Base-by-base conservation (phyloP, 140 eudicot genomes). In the Erigeron philadelphicus region DNA sequence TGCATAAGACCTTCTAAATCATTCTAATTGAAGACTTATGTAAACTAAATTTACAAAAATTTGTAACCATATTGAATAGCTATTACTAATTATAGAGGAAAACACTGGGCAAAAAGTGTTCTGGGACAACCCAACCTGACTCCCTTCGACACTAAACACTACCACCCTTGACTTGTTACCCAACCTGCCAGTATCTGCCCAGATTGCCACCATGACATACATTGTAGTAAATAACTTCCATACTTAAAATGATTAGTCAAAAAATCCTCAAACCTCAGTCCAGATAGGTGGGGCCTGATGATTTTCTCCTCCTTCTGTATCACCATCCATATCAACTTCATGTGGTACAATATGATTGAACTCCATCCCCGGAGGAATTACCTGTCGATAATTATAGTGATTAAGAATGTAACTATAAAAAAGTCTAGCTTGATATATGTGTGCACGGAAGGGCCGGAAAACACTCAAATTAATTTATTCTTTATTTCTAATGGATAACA, bases 361-460 rank as follows among this genome's bases (percentile, higher is more conserved):
- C 82, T 94, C 99, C 99, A 94, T 94, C 44, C 99, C 99, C 10
- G 99, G 99, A 54, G 99, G 95, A 52, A 94, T 94, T 56, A 94
- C 95, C 99, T 89, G 84, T 67, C 78, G 41, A 25, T 57, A 45
- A 63, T 40, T 71, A 21, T 45, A 71, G 13, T 59, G 19, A 66
- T 78, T 21, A 60, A 73, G 8, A 40, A 5, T 68, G 66, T 45
- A 70, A 43, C 52, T 5, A 62, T 25, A 62, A 15, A 6, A 54
- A 49, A 69, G 1, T 49, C 18, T 25, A 13, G 25, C 1, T 19
- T 12, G 54, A 5, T 31, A 31, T 31, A 31, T 1, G 5, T 31
- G 38, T 31, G 38, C 38, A 31, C 5, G 38, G 38, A 31, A 31
- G 38, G 38, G 38, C 4, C 38, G 38, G 38, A n/a, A n/a, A n/a